Evolutionary conservation across 2,329 filamentous ascomycete species (phyloP), one percentile per base, ranked within the genome.

Genomic region (Colletotrichum caudatum): DNA sequence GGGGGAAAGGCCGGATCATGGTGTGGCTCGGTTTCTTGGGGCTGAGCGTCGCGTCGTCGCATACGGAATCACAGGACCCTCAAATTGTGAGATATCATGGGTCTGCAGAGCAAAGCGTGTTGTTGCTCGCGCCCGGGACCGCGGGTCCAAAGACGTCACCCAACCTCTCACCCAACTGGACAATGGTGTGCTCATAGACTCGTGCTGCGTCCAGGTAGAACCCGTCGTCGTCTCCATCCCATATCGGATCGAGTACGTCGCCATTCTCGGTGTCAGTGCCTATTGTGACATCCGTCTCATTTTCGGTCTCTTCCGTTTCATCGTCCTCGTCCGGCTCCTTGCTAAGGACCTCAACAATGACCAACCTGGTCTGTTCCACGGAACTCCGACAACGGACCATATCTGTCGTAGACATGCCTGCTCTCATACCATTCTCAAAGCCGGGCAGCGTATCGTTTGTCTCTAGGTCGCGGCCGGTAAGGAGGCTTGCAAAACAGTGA

Each of bases 311-410:
- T 29, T 79, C 80, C 56, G 81, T 80, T 11, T 82, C 81, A 2
- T 75, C 76, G 5, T 76, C 76, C 1, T 76, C 78, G 1, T 81
- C 81, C n/a, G 73, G 73, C 57, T 79, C 78, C 37, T 78, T 75
- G 72, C 86, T 88, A 84, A 94, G 87, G 20, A 90, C 87, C 71
- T 93, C 90, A 1, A 94, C 89, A 69, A 95, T 89, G 6, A 89
- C 81, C 9, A 94, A 82, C 35, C 95, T 87, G 20, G 92, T 93
- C 74, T 91, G 88, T 78, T 97, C 93, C 0, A 94, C 93, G 39
- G 97, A 83, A 77, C 93, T 93, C 78, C 93, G 92, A 74, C 95
- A 92, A 51, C 95, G 89, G 9, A 98, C 94, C 86, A 96, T 97
- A 79, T 98, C 94, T 0, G 93, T 95, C 23, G 82, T 84, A 1